Evolutionary conservation across 768 basidiomycete genomes (phyloP), one percentile per base, ranked within the genome.

Genomic region (Pisolithus marmoratus): DNA sequence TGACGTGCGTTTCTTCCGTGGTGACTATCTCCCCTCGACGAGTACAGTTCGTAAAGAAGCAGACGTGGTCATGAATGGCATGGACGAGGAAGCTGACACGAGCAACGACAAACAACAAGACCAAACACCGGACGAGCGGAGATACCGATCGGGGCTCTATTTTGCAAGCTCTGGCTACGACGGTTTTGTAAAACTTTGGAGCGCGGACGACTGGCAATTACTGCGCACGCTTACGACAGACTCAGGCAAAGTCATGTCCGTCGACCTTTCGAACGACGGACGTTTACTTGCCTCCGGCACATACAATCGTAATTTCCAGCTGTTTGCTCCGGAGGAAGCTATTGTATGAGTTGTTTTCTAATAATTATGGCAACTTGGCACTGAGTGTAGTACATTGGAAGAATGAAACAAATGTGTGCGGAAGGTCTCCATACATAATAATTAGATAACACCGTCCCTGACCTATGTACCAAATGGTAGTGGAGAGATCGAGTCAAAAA

Each of bases 171-270:
- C 90, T 4, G 94, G 96, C 4, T 98, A 97, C 66, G 96, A 99
- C 63, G 92, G 93, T 5, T 81, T 87, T 52, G 90, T 99, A 64
- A 94, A 96, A 67, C 63, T 99, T 50, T 99, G 96, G 96, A 90
- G 87, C 62, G 90, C 94, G 44, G 96, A 98, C 65, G 96, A 99
- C 63, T 99, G 96, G 96, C 93, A 92, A 61, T 72, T 94, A 41
- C 77, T 96, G 48, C 81, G 85, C 55, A 88, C 88, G 41, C 75
- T 99, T 52, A 84, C 92, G 48, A 94, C 93, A 20, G 95, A 98
- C 63, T 86, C 88, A 24, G 93, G 94, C n/a, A 98, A 97, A 70
- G 94, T 97, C 54, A 99, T 98, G 96, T 91, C 90, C 7, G 94
- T 97, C 9, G 96, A 99, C 65, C 77, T 98, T 20, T 83, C 85